Base-by-base conservation (phyloP, 805 yeast genomes). In the Wickerhamiella bombiphila region DNA sequence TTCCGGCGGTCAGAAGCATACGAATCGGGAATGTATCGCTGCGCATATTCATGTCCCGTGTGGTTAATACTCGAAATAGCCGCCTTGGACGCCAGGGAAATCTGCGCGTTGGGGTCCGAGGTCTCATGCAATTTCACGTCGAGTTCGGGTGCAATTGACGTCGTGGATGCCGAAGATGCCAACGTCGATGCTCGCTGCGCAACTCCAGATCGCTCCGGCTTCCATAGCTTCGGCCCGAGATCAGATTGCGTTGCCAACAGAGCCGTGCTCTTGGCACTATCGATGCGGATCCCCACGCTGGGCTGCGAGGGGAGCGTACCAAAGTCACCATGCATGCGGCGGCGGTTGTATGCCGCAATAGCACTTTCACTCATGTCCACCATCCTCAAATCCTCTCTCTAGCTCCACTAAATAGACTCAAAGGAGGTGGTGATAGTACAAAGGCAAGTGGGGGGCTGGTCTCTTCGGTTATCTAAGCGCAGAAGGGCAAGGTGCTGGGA, bases 261-360 rank as follows among this genome's bases (percentile, higher is more conserved):
- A 3, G 64, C 63, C 13, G 60, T 58, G 7, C 47, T 40, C 32
- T 44, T 49, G 14, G 61, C 52, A 17, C 56, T 48, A 11, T 47
- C 44, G 22, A 39, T 39, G 28, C 40, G 49, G 28, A 61, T 58
- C 1, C 65, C 66, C 13, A 61, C 56, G 13, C 52, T 41, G 18
- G 65, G 64, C 21, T 54, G 50, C 37, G 59, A 56, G 19, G 64
- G 62, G 38, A 40, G 50, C 21, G 40, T 33, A 38, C 53, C 51
- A 42, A 46, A 55, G 37, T 54, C 53, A 35, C 63, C 62, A 34
- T 49, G 43, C 37, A 42, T 43, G 33, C 58, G 47, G 31, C 57
- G 56, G 35, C 55, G 56, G 41, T 50, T 48, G 45, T 56, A 59
- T 35, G 48, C 46, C 14, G 61, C 62, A 32, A 54, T 52, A 32